Evolutionary conservation across 1,284 basidiomycete genomes (phyloP).

Genomic region (Athelia psychrophila): DNA sequence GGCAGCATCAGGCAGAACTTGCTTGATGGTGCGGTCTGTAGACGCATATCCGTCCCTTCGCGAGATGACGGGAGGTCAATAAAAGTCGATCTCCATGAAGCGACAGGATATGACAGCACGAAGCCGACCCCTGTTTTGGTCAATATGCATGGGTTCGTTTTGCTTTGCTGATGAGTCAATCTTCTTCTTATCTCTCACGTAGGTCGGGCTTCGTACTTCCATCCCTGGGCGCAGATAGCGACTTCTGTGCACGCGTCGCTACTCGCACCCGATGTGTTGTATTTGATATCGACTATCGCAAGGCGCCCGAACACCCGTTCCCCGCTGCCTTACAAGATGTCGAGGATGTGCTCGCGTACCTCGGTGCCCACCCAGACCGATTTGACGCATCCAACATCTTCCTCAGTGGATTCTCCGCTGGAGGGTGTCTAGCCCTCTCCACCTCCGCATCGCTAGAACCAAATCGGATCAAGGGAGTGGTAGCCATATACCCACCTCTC

Average conservation of each 20-base stretch:
- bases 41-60: background rate
- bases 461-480: background rate
- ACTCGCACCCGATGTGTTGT: background rate
- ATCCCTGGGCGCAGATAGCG: background rate
- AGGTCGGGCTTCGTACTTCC: background rate
- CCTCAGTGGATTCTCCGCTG: background rate
- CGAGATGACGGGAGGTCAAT: background rate
- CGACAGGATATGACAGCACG: background rate
- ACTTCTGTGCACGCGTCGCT: background rate
- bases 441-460: background rate
- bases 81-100: background rate
- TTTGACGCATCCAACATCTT: background rate
- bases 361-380: background rate
- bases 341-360: background rate
- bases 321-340: background rate
- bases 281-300: background rate
- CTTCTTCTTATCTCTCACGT: background rate
- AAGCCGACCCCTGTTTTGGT: background rate
- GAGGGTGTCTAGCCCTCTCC: background rate
- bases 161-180: background rate
- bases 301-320: background rate
- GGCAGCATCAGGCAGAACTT: background rate
- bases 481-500: background rate
- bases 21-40: background rate
- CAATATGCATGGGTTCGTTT: background rate